These are phyloP conservation scores for Cordyceps pruinosa DNA, from an alignment of 2,329 filamentous ascomycete genomes.

Conservation along the genomic window DNA sequence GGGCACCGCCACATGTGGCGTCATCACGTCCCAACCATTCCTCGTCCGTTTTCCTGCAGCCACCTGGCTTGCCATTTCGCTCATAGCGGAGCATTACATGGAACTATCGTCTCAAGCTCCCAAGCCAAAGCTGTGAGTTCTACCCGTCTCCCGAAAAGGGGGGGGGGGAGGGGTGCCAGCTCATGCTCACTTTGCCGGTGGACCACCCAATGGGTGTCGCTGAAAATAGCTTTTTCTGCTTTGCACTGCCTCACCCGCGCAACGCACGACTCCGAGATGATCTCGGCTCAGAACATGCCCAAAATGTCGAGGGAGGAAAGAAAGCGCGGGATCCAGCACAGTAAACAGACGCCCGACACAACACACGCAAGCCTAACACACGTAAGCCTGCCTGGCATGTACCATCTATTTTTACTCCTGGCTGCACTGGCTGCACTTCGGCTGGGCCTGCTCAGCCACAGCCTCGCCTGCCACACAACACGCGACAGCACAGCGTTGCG, in stretches of 20 bases:
- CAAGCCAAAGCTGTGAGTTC: no score
- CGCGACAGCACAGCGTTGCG: not conserved
- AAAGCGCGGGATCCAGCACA: not conserved
- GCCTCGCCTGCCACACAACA: not conserved
- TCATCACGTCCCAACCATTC: not conserved
- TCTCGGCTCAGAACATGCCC: not conserved
- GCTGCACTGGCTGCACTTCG: no score
- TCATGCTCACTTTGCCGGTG: not conserved
- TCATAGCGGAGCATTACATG: not conserved
- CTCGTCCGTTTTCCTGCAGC: no score
- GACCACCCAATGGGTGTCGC: not conserved
- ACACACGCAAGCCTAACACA: no score
- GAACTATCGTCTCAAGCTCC: not conserved
- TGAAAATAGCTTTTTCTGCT: not conserved
- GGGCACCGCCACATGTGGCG: conserved; percentile 7
- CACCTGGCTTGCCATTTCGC: not conserved
- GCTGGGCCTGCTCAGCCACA: no score
- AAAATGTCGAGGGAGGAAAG: not conserved
- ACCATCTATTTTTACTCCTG: no score
- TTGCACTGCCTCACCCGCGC: not conserved
- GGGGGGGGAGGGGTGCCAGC: not conserved
- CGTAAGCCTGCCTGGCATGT: no score
- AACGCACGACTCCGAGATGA: not conserved
- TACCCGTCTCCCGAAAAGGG: no score
- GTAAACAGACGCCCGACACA: no score